Conservation (phyloP, 2,329 filamentous ascomycete species). For the Rhynchosporium graminicola region DNA sequence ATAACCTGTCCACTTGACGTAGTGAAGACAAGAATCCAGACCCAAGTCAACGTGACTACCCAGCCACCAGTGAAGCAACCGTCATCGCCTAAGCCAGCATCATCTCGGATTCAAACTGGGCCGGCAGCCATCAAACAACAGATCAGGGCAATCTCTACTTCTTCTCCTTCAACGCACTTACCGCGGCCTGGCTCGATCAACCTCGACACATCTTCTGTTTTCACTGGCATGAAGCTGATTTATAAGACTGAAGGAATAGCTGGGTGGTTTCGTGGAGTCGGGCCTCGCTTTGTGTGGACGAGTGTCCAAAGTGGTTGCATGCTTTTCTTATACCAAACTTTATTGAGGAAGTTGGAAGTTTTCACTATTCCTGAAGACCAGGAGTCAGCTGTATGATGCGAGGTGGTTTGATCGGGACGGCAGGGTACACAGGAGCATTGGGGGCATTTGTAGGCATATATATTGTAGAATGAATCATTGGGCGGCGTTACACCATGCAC, state of each 20-base stretch:
- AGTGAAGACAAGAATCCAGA: slow-evolving; percentile 95
- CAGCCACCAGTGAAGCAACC: slow-evolving; percentile 33
- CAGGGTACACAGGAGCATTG: not conserved
- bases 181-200: slow-evolving; percentile 75
- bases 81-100: slow-evolving; percentile 26
- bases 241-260: slow-evolving; percentile 85
- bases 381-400: slow-evolving; percentile 33
- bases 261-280: slow-evolving; percentile 94
- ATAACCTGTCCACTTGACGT: slow-evolving; percentile 96
- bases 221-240: slow-evolving; percentile 81
- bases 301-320: slow-evolving; percentile 96
- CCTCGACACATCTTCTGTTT: slow-evolving; percentile 86
- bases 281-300: slow-evolving; percentile 92
- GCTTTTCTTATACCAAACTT: slow-evolving; percentile 90
- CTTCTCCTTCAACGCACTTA: slow-evolving; percentile 81
- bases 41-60: slow-evolving; percentile 65
- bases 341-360: slow-evolving; percentile 74
- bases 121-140: slow-evolving; percentile 44
- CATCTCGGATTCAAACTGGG: slow-evolving; percentile 36
- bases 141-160: slow-evolving; percentile 81
- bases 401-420: slow-evolving; percentile 4
- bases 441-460: slow-evolving; percentile 31
- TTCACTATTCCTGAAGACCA: slow-evolving; percentile 34
- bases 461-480: slow-evolving; percentile 36
- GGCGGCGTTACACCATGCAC: slow-evolving; percentile 36